phyloP scores from a whole-genome alignment of 768 basidiomycete genomes.

The Russula lepida region DNA sequence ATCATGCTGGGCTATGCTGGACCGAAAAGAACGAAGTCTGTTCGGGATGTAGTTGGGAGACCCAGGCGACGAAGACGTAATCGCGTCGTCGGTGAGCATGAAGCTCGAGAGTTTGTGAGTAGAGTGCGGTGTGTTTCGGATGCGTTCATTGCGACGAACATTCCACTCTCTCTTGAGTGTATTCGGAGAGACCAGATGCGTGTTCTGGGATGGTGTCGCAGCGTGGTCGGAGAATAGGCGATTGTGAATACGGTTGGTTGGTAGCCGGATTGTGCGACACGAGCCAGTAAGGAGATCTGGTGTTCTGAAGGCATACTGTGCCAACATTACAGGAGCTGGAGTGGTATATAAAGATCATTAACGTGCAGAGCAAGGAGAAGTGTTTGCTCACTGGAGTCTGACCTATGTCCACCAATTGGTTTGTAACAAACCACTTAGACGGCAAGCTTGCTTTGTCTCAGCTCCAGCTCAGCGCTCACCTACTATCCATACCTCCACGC shows the following conservation, averaged over 20 bases:
- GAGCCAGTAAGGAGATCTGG: neutral
- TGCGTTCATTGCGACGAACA: neutral
- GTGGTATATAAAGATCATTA: neutral
- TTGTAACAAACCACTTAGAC: neutral
- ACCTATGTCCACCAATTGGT: neutral
- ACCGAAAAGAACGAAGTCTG: constrained; percentile 28
- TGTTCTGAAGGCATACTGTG: neutral
- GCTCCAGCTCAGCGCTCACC: no score
- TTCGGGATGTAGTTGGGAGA: constrained; percentile 25
- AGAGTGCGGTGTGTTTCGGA: neutral
- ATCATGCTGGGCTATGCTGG: constrained; percentile 32
- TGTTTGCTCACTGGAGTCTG: neutral
- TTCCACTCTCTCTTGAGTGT: neutral
- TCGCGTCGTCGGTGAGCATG: neutral
- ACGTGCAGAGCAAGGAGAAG: neutral
- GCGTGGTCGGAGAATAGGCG: neutral
- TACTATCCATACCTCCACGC: neutral
- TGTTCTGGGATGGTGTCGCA: neutral
- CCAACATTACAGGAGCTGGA: constrained; percentile 1
- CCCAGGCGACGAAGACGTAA: neutral
- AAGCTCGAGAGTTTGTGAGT: neutral
- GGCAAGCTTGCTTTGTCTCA: no score
- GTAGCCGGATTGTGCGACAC: neutral
- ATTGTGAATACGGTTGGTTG: neutral
- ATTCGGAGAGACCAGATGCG: neutral